Base-by-base conservation (phyloP, 2,329 filamentous ascomycete genomes). In the Tolypocladium ophioglossoides region DNA sequence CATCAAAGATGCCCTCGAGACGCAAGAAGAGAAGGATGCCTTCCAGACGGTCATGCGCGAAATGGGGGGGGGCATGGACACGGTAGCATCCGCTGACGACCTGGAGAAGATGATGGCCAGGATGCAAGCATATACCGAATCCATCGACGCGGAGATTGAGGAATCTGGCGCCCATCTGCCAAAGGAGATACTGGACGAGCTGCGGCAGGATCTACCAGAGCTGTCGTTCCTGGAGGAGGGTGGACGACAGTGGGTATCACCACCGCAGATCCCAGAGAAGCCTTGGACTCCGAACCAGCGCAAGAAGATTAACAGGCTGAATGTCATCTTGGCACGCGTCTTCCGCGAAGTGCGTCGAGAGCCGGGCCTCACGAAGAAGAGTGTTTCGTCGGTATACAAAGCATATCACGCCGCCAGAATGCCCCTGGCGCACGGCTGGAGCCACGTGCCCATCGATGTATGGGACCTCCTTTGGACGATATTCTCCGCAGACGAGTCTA, bases 381-480 rank as follows among this genome's bases (percentile, higher is more conserved):
- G 68, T 4, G 66, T 76, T 22, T 65, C 64, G 30, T 64, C 67
- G 1, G 67, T 73, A 5, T 83, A 79, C 74, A 76, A 74, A 56
- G 68, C 69, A 12, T 83, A 83, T 61, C 72, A 73, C 49, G 67
- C 70, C 0, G 74, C 76, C 3, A 70, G 77, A 12, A 66, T 68
- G 16, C 64, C 68, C 8, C 67, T 84, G 44, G 67, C 73, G 1
- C 68, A 69, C 22, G 65, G 70, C 11, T 78, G 83, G 69, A 66
- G 74, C 38, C 74, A 75, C 34, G 75, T 91, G n/a, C 79, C 86
- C 0, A 63, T 73, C 11, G 74, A 78, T 18, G 75, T 81, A 5
- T 86, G 86, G 81, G 70, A 79, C n/a, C 65, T 83, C 2, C 67
- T 92, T 10, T 92, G 87, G 86, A 72, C 77, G 34, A 68, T 80